Base-by-base conservation (phyloP, 805 yeast species). In the Peterozyma toletana region DNA sequence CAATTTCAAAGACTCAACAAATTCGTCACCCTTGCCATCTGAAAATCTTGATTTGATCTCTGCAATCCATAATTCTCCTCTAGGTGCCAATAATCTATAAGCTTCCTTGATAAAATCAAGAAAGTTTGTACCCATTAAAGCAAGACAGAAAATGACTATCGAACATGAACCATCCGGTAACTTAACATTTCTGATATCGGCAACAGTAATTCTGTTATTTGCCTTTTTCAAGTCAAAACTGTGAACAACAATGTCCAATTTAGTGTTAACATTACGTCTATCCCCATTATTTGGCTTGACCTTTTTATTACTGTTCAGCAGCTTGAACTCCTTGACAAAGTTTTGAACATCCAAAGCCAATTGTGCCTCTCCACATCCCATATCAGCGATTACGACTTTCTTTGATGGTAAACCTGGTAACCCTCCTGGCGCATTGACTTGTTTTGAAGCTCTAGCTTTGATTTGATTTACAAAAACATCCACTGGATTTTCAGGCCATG, bases 401-500 rank as follows among this genome's bases (percentile, higher is more conserved):
- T 78, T 78, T 40, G 63, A 64, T 7, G 59, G 62, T 34, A 79
- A 58, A 15, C 93, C 95, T 1, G 96, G 96, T 44, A 90, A 71
- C 2, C 97, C 98, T 50, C 98, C 98, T 3, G 98, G 98, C 0
- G 97, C 96, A 61, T 84, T 87, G 4, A 89, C 78, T n/a, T 83
- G 80, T 55, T 74, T 83, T 11, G 69, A 60, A 1, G 80, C 68
- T 54, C 88, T 69, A 29, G 62, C 57, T 48, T 77, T 77, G 44
- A 93, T 72, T 54, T 84, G 86, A 9, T 77, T 68, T 2, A 87
- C 90, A 64, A 89, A 86, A 2, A 84, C 83, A 63, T 89, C 84
- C n/a, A 93, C 96, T 1, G 99, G 99, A 56, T 93, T 93, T 64
- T 91, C 96, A 2, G 99, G 99, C 99, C 99, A 93, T 16, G 88